Evolutionary conservation across 495 filamentous ascomycete genomes (phyloP).

Genomic region (Annulohypoxylon maeteangense): DNA sequence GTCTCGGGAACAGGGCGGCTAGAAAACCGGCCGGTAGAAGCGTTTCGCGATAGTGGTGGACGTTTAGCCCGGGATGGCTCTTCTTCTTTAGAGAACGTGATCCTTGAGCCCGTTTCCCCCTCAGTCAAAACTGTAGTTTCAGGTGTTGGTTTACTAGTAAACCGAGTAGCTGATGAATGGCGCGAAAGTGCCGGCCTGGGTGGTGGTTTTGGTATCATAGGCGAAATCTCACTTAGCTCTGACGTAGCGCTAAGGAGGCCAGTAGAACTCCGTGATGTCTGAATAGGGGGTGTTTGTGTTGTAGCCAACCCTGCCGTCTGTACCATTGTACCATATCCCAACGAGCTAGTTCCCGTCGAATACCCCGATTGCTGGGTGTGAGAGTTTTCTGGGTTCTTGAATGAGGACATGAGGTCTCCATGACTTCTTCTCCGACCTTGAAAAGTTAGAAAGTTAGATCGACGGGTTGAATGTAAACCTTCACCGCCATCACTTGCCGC

Average conservation of each 20-base stretch:
- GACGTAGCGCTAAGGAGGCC: not conserved
- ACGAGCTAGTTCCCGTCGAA: slow-evolving; percentile 14
- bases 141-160: slow-evolving; percentile 79
- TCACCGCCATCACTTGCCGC: slow-evolving; percentile 39
- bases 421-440: slow-evolving; percentile 50
- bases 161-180: slow-evolving; percentile 65
- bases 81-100: slow-evolving; percentile 75
- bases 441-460: slow-evolving; percentile 42
- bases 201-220: slow-evolving; percentile 36
- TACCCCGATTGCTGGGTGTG: not conserved
- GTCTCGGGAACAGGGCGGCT: slow-evolving; percentile 72
- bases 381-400: not conserved
- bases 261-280: slow-evolving; percentile 15
- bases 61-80: slow-evolving; percentile 45
- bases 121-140: slow-evolving; percentile 73
- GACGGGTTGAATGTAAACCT: slow-evolving; percentile 25
- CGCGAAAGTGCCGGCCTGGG: slow-evolving; percentile 61
- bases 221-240: slow-evolving; percentile 23
- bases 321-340: slow-evolving; percentile 35
- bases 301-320: not conserved
- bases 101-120: slow-evolving; percentile 74
- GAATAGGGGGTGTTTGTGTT: not conserved
- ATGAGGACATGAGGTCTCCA: slow-evolving; percentile 44
- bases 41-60: slow-evolving; percentile 60
- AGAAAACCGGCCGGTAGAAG: slow-evolving; percentile 65